Conservation (phyloP, 2,329 filamentous ascomycete species). For the Coccinonectria pachysandricola region DNA sequence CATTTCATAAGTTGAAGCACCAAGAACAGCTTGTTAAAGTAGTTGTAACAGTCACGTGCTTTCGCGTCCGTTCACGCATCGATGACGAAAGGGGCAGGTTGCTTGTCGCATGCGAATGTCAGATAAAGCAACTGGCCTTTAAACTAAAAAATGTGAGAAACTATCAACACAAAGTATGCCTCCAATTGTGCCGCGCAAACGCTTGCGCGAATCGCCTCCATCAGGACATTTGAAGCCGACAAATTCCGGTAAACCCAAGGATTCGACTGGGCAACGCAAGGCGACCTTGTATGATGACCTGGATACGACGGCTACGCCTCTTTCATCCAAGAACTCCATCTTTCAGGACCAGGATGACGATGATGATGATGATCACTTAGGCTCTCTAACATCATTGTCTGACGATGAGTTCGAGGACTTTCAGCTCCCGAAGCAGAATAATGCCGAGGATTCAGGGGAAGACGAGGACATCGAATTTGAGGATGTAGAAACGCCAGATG, state of each 20-base stretch:
- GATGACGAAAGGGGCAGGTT: too few species aligned
- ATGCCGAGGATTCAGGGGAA: constrained; percentile 20
- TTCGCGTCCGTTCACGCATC: constrained; percentile 2
- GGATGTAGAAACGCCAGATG: constrained; percentile 54
- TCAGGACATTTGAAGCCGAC: constrained; percentile 16
- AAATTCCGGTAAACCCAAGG: constrained; percentile 17
- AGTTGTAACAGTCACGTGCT: constrained; percentile 1
- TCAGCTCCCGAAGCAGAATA: constrained; percentile 31
- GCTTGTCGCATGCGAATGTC: too few species aligned
- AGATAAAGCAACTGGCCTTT: too few species aligned
- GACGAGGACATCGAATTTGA: constrained; percentile 47
- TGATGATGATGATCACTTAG: constrained; percentile 29
- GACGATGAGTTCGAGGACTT: constrained; percentile 45
- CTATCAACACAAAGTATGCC: constrained; percentile 41
- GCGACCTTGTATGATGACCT: constrained; percentile 51
- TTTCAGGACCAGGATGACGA: constrained; percentile 34
- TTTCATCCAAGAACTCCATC: constrained; percentile 32
- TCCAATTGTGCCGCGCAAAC: constrained; percentile 57
- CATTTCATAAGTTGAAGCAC: background rate
- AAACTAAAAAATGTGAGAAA: background rate
- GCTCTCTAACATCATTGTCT: constrained; percentile 42
- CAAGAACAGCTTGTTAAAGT: background rate
- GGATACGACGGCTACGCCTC: constrained; percentile 37
- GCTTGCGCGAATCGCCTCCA: constrained; percentile 39
- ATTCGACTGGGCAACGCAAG: constrained; percentile 30